phyloP scores from a whole-genome alignment of 164 flowering plant species.

The Litsea cubeba region DNA sequence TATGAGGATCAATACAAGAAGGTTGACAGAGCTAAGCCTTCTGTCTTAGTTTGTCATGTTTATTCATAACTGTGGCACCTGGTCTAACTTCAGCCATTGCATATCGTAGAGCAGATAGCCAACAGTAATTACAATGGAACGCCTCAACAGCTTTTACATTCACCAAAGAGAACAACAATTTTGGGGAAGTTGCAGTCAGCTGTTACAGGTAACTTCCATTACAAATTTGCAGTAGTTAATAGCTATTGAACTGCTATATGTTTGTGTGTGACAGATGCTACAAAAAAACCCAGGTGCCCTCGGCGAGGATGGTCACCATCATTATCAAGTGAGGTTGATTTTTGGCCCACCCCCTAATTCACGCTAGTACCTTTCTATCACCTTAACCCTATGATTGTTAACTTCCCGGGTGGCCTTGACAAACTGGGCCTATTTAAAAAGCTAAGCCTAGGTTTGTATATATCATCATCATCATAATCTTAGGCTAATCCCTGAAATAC shows the following conservation, averaged over 20 bases:
- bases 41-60: conserved; percentile 16
- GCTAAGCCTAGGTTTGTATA: no score
- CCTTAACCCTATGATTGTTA: no score
- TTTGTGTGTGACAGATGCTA: no score
- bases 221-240: not conserved
- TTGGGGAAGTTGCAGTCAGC: conserved; percentile 13
- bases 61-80: conserved; percentile 1
- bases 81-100: conserved; percentile 21
- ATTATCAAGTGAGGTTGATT: no score
- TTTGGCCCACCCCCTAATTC: no score
- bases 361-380: no score
- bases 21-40: conserved; percentile 18
- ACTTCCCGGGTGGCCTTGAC: no score
- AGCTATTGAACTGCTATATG: not conserved
- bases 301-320: no score
- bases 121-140: conserved; percentile 4
- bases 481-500: no score
- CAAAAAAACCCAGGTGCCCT: no score
- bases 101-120: conserved; percentile 23
- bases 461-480: no score
- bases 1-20: conserved; percentile 15
- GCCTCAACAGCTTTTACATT: conserved; percentile 9
- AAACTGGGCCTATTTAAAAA: no score
- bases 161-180: conserved; percentile 14
- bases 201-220: conserved; percentile 12